Evolutionary conservation across 2,329 filamentous ascomycete genomes (phyloP).

Genomic region (Clarireedia monteithiana): DNA sequence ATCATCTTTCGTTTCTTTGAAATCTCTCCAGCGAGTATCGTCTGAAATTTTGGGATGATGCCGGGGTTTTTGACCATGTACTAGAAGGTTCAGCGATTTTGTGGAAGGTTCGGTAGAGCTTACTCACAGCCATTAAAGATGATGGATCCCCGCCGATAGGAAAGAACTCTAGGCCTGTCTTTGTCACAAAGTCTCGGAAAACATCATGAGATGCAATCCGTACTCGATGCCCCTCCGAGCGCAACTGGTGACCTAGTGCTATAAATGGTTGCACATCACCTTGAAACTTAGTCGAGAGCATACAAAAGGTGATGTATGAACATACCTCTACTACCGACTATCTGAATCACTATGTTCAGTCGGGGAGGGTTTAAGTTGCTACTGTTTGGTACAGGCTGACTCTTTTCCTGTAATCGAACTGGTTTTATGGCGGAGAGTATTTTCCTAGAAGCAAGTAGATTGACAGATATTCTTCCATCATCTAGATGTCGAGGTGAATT

Average conservation of each 20-base stretch:
- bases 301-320: background rate
- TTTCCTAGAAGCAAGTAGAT: constrained; percentile 6
- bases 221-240: constrained; percentile 63
- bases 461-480: constrained; percentile 19
- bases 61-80: constrained; percentile 69
- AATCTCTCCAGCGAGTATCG: constrained; percentile 66
- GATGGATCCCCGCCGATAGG: constrained; percentile 69
- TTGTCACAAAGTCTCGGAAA: constrained; percentile 66
- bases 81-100: background rate
- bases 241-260: constrained; percentile 62
- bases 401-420: constrained; percentile 4
- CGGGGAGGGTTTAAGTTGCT: constrained; percentile 6
- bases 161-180: constrained; percentile 69
- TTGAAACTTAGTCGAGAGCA: background rate
- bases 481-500: constrained; percentile 5
- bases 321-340: constrained; percentile 65
- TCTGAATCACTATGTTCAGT: constrained; percentile 75
- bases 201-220: constrained; percentile 70
- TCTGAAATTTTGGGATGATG: constrained; percentile 70
- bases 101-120: background rate
- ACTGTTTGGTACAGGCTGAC: background rate
- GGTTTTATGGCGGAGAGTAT: constrained; percentile 6
- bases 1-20: constrained; percentile 66
- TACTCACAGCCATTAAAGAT: constrained; percentile 14
- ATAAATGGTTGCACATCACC: constrained; percentile 69